These are phyloP conservation scores for Postia placenta DNA, from an alignment of 768 basidiomycete species.

Conservation along the genomic window DNA sequence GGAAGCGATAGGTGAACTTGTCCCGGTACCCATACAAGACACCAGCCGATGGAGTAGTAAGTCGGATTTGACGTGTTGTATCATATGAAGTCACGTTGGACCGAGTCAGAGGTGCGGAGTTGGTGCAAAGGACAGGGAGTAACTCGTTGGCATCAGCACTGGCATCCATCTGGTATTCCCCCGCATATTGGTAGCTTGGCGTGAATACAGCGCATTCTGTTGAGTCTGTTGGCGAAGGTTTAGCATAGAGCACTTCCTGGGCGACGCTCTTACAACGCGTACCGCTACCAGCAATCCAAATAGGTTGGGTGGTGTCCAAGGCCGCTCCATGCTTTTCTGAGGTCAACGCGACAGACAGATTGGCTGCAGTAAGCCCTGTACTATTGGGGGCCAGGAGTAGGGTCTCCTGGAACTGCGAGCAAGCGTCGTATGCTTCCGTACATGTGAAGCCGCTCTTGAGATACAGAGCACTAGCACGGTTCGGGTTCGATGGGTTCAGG, in stretches of 20 bases:
- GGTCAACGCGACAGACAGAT: neutral
- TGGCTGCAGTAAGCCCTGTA: neutral
- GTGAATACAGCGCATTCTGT: neutral
- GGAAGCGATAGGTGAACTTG: slow-evolving; percentile 10
- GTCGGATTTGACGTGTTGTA: slow-evolving; percentile 5
- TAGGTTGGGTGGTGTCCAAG: neutral
- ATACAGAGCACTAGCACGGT: slow-evolving; percentile 2
- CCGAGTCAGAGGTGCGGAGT: slow-evolving; percentile 8
- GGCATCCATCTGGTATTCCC: neutral
- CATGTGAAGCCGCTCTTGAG: slow-evolving; percentile 1
- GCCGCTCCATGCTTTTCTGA: slow-evolving; percentile 1
- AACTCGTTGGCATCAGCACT: neutral
- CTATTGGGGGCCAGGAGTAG: neutral
- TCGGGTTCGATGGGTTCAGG: slow-evolving; percentile 4
- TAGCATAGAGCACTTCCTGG: neutral
- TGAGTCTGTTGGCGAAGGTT: neutral
- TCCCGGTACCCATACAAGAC: slow-evolving; percentile 6
- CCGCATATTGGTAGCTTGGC: slow-evolving; percentile 3
- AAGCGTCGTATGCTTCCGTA: neutral
- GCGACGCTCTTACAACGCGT: neutral
- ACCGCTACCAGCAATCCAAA: neutral
- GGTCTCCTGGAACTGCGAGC: slow-evolving; percentile 3
- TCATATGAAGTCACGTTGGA: slow-evolving; percentile 10
- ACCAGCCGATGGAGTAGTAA: slow-evolving; percentile 5
- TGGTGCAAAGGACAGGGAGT: slow-evolving; percentile 7